A percentile compares a stretch with the other conserved stretches of the same genome.
Conservation (phyloP, 176 grass and related monocot genomes). For the Rhynchospora pubera region DNA sequence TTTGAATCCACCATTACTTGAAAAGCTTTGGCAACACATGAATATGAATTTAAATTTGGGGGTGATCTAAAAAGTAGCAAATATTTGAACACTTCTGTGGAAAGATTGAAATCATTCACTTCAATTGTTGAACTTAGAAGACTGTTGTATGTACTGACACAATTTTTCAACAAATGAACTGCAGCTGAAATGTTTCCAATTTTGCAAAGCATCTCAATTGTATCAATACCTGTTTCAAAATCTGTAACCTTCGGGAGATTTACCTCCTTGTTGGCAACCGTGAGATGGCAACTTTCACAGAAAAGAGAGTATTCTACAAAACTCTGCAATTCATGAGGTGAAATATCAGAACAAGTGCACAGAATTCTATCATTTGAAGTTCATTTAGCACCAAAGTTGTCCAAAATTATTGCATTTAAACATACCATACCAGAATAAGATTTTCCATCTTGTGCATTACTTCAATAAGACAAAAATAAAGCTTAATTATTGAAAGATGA, state of each 20-base stretch:
- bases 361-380: not conserved
- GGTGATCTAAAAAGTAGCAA: conserved; percentile 53
- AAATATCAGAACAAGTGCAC: not conserved
- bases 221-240: not conserved
- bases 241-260: not conserved
- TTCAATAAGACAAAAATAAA: not conserved
- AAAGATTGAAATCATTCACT: conserved; percentile 41
- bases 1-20: conserved; percentile 38
- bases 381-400: not conserved
- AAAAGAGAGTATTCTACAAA: not conserved
- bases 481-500: not conserved
- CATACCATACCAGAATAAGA: not conserved
- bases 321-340: conserved; percentile 3
- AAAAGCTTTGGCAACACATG: conserved; percentile 55
- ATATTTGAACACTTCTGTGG: conserved; percentile 65
- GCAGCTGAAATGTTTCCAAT: conserved; percentile 38
- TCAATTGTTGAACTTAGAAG: conserved; percentile 39
- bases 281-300: not conserved
- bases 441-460: not conserved
- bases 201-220: conserved; percentile 49
- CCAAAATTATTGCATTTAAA: not conserved
- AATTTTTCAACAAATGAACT: conserved; percentile 33
- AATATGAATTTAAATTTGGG: conserved; percentile 60
- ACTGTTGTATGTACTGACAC: conserved; percentile 38
- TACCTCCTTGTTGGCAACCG: not conserved